These are phyloP conservation scores for Tolypocladium inflatum DNA, from an alignment of 2,329 filamentous ascomycete genomes.

Conservation along the genomic window DNA sequence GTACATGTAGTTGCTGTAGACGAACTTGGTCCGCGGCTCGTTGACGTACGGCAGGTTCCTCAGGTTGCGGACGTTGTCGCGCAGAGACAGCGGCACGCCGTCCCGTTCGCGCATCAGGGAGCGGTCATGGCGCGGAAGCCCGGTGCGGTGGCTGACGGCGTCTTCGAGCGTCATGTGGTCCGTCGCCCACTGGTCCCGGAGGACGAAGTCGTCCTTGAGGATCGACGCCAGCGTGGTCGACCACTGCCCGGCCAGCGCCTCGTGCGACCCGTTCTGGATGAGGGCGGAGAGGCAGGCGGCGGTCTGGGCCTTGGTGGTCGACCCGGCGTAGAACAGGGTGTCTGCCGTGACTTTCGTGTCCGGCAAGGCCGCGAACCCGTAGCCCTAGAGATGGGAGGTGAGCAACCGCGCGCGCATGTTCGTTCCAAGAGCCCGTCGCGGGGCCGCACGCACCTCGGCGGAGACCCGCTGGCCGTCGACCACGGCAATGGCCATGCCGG, in stretches of 20 bases:
- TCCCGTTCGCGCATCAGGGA: conserved; percentile 13
- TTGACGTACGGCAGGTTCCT: conserved; percentile 31
- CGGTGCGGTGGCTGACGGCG: conserved; percentile 40
- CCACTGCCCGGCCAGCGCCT: conserved; percentile 25
- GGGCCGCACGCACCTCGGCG: conserved; percentile 13
- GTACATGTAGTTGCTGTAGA: conserved; percentile 44
- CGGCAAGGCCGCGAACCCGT: conserved; percentile 17
- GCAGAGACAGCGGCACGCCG: conserved; percentile 17
- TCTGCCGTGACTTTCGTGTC: conserved; percentile 31
- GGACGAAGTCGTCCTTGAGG: conserved; percentile 40
- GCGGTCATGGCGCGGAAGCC: conserved; percentile 33
- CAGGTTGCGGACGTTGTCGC: conserved; percentile 29
- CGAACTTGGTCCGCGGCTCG: conserved; percentile 32
- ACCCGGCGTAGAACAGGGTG: conserved; percentile 46
- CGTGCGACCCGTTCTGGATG: conserved; percentile 30
- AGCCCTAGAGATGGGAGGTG: conserved; percentile 11
- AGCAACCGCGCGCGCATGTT: no score
- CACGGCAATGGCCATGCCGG: conserved; percentile 21
- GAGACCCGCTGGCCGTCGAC: conserved; percentile 15
- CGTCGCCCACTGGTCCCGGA: conserved; percentile 33
- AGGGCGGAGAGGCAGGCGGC: conserved; percentile 39
- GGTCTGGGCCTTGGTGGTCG: conserved; percentile 46
- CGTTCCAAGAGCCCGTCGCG: no score
- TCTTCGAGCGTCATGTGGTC: conserved; percentile 43
- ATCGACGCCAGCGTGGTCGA: conserved; percentile 33